Percentiles rank a stretch among this genome's conserved stretches.
phyloP scores from a whole-genome alignment of 306 rosid species.

The Sindora glabra region DNA sequence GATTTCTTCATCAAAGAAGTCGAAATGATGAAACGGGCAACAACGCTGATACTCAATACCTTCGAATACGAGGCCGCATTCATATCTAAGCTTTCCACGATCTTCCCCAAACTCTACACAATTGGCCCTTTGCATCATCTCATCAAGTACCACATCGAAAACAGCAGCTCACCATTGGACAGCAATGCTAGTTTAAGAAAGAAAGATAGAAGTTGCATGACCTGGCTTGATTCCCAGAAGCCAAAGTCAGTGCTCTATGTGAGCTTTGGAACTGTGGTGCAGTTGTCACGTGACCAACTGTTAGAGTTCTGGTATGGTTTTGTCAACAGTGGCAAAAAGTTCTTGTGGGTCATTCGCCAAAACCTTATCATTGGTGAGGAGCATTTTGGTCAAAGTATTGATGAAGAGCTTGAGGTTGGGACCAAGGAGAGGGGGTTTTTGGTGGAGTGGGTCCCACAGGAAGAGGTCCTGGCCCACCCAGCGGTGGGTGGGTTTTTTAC shows the following conservation, averaged over 20 bases:
- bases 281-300: background rate
- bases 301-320: slow-evolving; percentile 19
- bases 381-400: background rate
- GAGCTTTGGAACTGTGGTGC: slow-evolving; percentile 14
- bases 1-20: slow-evolving; percentile 13
- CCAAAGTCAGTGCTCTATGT: slow-evolving; percentile 14
- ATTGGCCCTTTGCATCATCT: slow-evolving; percentile 9
- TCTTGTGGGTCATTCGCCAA: slow-evolving; percentile 6
- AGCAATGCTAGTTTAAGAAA: background rate
- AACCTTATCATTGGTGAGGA: background rate
- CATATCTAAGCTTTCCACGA: slow-evolving; percentile 4
- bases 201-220: slow-evolving; percentile 15
- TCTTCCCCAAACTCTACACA: slow-evolving; percentile 8
- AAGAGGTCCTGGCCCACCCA: slow-evolving; percentile 24
- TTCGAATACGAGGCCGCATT: slow-evolving; percentile 13
- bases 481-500: slow-evolving; percentile 29
- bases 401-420: slow-evolving; percentile 6
- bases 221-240: slow-evolving; percentile 10
- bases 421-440: slow-evolving; percentile 21
- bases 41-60: slow-evolving; percentile 10
- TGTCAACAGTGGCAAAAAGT: slow-evolving; percentile 1
- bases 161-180: background rate
- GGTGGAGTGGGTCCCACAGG: slow-evolving; percentile 35
- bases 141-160: background rate
- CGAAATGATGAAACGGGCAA: background rate